Base-by-base conservation (phyloP, 805 yeast species). In the Lachancea quebecensis region DNA sequence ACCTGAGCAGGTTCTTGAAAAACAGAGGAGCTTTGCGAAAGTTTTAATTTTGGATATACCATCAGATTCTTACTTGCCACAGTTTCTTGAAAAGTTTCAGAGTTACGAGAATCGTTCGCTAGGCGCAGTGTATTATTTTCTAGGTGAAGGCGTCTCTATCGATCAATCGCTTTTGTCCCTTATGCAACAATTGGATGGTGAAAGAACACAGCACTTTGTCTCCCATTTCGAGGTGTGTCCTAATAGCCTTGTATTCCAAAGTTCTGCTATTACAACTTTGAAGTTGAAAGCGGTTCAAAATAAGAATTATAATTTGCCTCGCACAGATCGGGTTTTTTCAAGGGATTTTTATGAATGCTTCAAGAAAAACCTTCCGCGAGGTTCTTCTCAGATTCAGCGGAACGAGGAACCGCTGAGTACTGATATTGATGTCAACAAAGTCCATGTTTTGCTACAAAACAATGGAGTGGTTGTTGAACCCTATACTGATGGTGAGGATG, bases 21-120 rank as follows among this genome's bases (percentile, higher is more conserved):
- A 79, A 9, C 67, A 79, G 7, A 75, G 81, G 45, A 47, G 58
- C 1, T 84, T 84, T 45, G 72, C 78, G 1, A 77, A 82, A 30
- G 67, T 85, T 11, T 59, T 88, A 25, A 69, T 91, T 1, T 53
- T 91, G 6, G 97, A 91, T 56, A 74, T 88, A 18, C 96, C 96
- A 0, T 67, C 71, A 14, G 44, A 50, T 0, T 60, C 58, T 0
- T 84, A 81, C 55, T 59, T 78, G 12, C 51, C 62, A 6, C 66
- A 64, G 4, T 50, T 54, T 15, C 64, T 64, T 4, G 55, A 65
- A 5, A 41, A 54, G 11, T 63, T 70, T 55, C 17, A 46, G 35
- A 35, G 48, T 10, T 55, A 57, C 47, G 59, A 58, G 35, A 28
- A 30, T n/a, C 51, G 50, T 4, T 50, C 62, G 2, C 66, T 70